Evolutionary conservation across 768 basidiomycete species (phyloP), one percentile per base, ranked within the genome.

Genomic region (Lentinula sp.): DNA sequence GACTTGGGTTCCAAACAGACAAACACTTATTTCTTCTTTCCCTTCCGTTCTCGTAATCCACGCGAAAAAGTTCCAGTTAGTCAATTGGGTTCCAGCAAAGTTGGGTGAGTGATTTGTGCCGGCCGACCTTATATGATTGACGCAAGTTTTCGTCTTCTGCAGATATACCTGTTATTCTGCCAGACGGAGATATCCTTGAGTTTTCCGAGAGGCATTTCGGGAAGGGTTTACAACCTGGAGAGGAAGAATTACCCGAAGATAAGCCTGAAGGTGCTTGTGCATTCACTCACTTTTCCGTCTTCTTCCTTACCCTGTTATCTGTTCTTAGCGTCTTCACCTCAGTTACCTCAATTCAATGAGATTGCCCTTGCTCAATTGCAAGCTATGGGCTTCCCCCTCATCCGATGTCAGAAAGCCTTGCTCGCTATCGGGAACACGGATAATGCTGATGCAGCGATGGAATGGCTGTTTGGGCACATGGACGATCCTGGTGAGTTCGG

Each of bases 11-110:
- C 23, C 35, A 94, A 93, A 70, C 86, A 85, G 62, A 80, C 83
- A 15, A 83, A 81, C 34, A 2, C 28, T 43, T 16, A 91, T 98
- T 66, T 83, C 90, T 0, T 89, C 91, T 1, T 93, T 96, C 79
- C 97, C 97, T 0, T 82, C 94, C 10, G 84, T 93, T 1, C 80
- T 98, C 0, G 86, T 96, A 7, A 72, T 99, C 1, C 95, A 97
- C 64, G 88, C 93, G 46, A 92, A 91, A 69, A 96, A 96, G 67
- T 98, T 97, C 77, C 91, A 95, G 72, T 82, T 96, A 4, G 88
- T 94, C 45, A 93, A 94, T 65, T 98, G 97, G 97, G 93, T 99
- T 1, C 97, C 97, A 0, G 82, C 88, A 3, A 99, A 99, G 74
- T 80, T 98, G 32, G 93, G 94, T 93, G 63, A 16, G 84, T 69